Evolutionary conservation across 805 yeast species (phyloP), one percentile per base, ranked within the genome.

Genomic region (Aciculoconidium aculeatum): DNA sequence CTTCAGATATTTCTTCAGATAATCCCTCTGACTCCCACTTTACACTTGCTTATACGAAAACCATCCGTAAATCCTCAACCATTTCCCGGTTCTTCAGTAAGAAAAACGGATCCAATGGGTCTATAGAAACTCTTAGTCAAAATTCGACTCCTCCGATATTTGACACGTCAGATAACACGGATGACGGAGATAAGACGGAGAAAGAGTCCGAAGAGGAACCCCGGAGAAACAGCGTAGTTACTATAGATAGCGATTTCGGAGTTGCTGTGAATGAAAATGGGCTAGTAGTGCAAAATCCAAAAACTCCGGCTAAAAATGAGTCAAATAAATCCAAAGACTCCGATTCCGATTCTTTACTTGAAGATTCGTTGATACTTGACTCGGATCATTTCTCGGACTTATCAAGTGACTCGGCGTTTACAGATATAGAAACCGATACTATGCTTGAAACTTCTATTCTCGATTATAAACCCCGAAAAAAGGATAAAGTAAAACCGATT

Each of bases 391-490:
- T 13, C 4, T 49, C 41, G 11, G 49, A 40, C 4, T 52, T 61
- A 0, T 49, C 61, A 7, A 41, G 53, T 5, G 70, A 65, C 25
- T 61, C 69, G 2, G 67, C 66, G 9, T 61, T 64, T 34, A 65
- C 68, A 0, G 70, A 64, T 27, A 56, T 62, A 7, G 70, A 64
- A 27, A 52, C 53, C 4, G 65, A 56, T 21, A 60, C 65, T 2
- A 45, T 58, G n/a, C 37, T 54, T 18, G 61, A 46, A 21, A 40
- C 52, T 9, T 54, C 34, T 10, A 18, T 18, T 18, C n/a, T n/a
- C n/a, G n/a, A n/a, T n/a, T n/a, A n/a, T n/a, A n/a, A n/a, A n/a
- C n/a, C n/a, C n/a, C n/a, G n/a, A n/a, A n/a, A n/a, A n/a, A n/a
- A n/a, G n/a, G n/a, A n/a, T n/a, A n/a, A n/a, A n/a, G n/a, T n/a